Base-by-base conservation (phyloP, 805 yeast genomes). In the Ogataea ramenticola region DNA sequence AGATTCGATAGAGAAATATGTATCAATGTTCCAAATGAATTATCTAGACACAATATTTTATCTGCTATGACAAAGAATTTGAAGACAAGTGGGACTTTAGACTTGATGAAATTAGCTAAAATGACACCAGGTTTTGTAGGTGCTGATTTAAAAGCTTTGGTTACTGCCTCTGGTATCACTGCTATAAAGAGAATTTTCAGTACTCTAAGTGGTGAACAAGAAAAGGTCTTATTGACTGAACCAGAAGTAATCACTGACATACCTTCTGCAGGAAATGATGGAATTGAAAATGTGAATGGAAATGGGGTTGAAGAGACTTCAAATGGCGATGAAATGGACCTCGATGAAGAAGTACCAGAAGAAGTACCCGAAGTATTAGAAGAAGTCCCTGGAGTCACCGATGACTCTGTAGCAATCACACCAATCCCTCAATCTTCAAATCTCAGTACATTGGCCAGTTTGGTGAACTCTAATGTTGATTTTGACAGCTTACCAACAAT, bases 61-160 rank as follows among this genome's bases (percentile, higher is more conserved):
- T 68, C 75, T 53, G 75, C 93, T 24, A 83, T 89, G 83, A 79
- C 93, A 1, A 60, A 70, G 22, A 68, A 68, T 26, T 68, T 93
- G 51, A 80, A 82, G 55, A 67, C 88, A 35, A 78, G 77, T 40
- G 90, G 86, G 3, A 75, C 67, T 30, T 77, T 91, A 51, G 88
- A 90, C 52, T 86, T 79, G 60, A 57, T 65, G 37, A 74, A 75
- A 47, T 69, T 93, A 41, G 96, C 98, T 2, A 90, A 90, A 57
- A 68, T 86, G 68, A 93, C 99, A 0, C 97, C 99, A 0, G 99
- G 99, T 15, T 93, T 80, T 63, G 99, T 93, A 2, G 99, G 98
- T 42, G 99, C 99, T 1, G 99, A 93, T 69, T 72, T 93, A 52
- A 88, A 89, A 56, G 95, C 98, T 14, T 72, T 93, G 45, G 95